Percentiles rank a stretch among this genome's conserved stretches.
Conservation (phyloP, 352 stramenopile species). For the Blastocystis sp. region DNA sequence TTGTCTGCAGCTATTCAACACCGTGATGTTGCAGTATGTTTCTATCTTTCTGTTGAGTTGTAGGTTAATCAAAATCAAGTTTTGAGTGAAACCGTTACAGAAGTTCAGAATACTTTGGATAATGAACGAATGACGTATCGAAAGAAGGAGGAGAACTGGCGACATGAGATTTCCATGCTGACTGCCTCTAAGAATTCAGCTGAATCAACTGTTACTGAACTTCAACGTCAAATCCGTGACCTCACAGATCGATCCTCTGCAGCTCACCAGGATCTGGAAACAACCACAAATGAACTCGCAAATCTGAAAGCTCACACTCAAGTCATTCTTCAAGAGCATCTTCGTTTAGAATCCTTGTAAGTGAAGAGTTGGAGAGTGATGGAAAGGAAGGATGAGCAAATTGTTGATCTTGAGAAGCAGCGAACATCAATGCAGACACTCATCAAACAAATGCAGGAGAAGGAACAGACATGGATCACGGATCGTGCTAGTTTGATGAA, state of each 20-base stretch:
- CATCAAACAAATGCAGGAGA: neutral
- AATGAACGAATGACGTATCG: neutral
- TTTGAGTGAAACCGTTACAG: neutral
- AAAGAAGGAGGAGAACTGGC: neutral
- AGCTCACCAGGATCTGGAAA: neutral
- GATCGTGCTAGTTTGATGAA: neutral
- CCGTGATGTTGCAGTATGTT: neutral
- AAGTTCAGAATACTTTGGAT: neutral
- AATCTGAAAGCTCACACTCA: neutral
- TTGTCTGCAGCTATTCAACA: neutral
- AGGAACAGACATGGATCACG: neutral
- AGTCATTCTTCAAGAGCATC: neutral
- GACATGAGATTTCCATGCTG: neutral
- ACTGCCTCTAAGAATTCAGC: neutral
- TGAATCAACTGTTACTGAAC: neutral
- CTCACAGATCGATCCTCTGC: neutral
- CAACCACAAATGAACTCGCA: neutral
- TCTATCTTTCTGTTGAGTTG: neutral
- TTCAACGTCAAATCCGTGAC: neutral
- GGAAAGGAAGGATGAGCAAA: slow-evolving; percentile 42
- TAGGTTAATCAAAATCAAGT: neutral
- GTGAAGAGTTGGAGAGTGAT: neutral
- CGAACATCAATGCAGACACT: neutral
- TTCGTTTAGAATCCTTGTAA: slow-evolving; percentile 25
- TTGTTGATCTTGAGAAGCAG: neutral